A percentile compares a stretch with the other conserved stretches of the same genome.
phyloP scores from a whole-genome alignment of 805 yeast genomes.

The Monosporozyma aquatica region DNA sequence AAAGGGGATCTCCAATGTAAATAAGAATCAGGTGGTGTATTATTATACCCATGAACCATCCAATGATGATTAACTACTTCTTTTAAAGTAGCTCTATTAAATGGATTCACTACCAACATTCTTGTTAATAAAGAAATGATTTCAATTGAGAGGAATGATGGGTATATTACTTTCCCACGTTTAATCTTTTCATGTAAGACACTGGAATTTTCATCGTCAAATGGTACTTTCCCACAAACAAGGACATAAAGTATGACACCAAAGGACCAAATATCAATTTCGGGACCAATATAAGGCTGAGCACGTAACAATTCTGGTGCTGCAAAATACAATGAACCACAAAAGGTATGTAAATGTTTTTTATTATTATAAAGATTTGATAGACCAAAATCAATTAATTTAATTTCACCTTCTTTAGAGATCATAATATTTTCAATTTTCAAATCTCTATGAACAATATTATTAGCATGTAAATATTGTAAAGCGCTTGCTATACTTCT shows the following conservation, averaged over 20 bases:
- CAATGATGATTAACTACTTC: conserved; percentile 86
- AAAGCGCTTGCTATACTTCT: conserved; percentile 88
- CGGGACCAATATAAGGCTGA: conserved; percentile 90
- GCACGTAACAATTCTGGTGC: conserved; percentile 95
- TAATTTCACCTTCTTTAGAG: conserved; percentile 82
- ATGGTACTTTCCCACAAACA: conserved; percentile 96
- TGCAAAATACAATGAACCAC: conserved; percentile 96
- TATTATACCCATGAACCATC: conserved; percentile 82
- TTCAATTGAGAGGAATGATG: conserved; percentile 65
- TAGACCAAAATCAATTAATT: conserved; percentile 91
- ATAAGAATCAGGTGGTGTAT: conserved; percentile 47
- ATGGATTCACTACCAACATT: conserved; percentile 87
- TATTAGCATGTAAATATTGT: conserved; percentile 86
- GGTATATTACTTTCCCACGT: conserved; percentile 84
- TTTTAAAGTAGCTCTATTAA: conserved; percentile 62
- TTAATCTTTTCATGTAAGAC: conserved; percentile 89
- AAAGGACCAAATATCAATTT: conserved; percentile 96
- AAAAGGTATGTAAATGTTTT: conserved; percentile 74
- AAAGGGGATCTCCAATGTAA: conserved; percentile 73
- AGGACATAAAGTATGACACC: conserved; percentile 92
- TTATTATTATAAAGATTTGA: conserved; percentile 73
- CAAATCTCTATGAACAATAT: conserved; percentile 92
- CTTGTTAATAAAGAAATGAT: conserved; percentile 69
- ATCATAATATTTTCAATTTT: conserved; percentile 95
- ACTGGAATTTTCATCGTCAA: conserved; percentile 88